A percentile compares a stretch with the other conserved stretches of the same genome.
Evolutionary conservation across 73 alveolate species (phyloP).

Genomic region (Paramecium primaurelia): DNA sequence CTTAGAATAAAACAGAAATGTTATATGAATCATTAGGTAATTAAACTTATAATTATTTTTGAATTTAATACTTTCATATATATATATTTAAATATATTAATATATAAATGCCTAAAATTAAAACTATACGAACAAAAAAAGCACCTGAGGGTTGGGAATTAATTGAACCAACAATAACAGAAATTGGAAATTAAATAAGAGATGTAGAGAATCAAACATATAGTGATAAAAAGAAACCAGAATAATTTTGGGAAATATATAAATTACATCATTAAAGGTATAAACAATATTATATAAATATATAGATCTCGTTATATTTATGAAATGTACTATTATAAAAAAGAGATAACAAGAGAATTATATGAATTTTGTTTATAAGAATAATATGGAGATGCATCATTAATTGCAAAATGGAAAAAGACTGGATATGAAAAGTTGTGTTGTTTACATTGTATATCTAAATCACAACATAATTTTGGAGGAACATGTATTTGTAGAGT

Average conservation of each 20-base stretch:
- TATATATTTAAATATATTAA: background rate
- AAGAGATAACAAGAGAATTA: conserved; percentile 92
- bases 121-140: conserved; percentile 84
- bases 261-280: conserved; percentile 88
- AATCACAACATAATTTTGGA: conserved; percentile 83
- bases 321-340: conserved; percentile 87
- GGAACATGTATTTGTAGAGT: conserved; percentile 98
- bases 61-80: background rate
- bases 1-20: background rate
- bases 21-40: background rate
- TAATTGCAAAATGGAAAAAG: conserved; percentile 99
- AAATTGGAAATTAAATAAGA: conserved; percentile 85
- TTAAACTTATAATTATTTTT: background rate
- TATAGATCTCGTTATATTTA: conserved; percentile 87
- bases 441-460: conserved; percentile 94
- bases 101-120: conserved; percentile 89
- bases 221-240: conserved; percentile 95
- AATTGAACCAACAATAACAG: conserved; percentile 87
- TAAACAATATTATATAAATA: too few relatives aligned
- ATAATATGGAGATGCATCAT: conserved; percentile 93
- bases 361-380: conserved; percentile 94
- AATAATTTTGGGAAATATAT: conserved; percentile 94
- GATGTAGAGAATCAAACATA: conserved; percentile 96
- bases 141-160: conserved; percentile 97
- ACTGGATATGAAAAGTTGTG: conserved; percentile 97